phyloP scores from a whole-genome alignment of 225 moss, liverwort and hornwort species.

The Rhytidiadelphus loreus region DNA sequence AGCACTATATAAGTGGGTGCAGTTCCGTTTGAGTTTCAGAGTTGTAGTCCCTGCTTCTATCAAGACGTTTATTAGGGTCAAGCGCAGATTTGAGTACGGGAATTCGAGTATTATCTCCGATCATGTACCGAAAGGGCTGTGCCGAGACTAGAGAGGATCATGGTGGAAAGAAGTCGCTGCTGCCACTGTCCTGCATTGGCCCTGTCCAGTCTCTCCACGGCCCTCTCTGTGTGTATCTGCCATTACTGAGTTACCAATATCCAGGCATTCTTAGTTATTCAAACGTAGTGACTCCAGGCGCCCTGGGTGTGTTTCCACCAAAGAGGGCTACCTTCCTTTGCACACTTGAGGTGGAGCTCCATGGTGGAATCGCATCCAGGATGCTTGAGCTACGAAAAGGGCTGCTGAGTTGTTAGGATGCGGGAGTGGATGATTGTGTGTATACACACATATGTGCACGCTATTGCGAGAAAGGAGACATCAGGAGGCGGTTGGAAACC shows the following conservation, averaged over 20 bases:
- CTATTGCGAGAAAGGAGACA: neutral
- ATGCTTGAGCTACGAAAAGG: neutral
- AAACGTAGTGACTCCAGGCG: neutral
- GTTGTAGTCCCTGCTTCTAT: neutral
- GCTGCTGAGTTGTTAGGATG: neutral
- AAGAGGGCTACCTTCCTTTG: neutral
- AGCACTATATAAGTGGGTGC: neutral
- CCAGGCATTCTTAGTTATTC: neutral
- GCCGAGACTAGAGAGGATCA: constrained; percentile 22
- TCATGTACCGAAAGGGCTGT: constrained; percentile 4
- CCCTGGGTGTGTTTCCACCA: neutral
- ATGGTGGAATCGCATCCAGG: constrained; percentile 13
- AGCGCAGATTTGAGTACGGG: neutral
- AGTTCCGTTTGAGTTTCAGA: neutral
- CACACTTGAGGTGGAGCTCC: neutral
- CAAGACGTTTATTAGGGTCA: no score
- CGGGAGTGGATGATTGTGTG: neutral
- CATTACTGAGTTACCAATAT: neutral
- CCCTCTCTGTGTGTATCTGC: constrained; percentile 7
- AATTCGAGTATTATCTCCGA: neutral
- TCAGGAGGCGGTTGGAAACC: constrained; percentile 14
- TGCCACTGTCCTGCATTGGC: neutral
- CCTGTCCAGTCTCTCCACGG: constrained; percentile 41
- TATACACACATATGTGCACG: neutral
- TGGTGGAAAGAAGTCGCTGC: neutral